phyloP scores from a whole-genome alignment of 2,329 filamentous ascomycete genomes.

The Lomentospora prolificans region DNA sequence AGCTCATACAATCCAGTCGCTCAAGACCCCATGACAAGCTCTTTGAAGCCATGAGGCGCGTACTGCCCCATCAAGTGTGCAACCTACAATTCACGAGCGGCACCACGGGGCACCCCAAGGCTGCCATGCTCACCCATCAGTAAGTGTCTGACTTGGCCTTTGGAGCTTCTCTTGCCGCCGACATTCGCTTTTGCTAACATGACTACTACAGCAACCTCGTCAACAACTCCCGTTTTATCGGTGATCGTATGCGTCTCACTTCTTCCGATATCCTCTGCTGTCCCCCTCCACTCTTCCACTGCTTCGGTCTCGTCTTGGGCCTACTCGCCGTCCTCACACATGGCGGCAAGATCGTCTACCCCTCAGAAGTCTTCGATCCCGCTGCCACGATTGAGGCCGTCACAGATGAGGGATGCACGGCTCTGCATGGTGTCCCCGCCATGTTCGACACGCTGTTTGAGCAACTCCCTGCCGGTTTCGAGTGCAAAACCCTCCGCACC shows the following conservation, averaged over 20 bases:
- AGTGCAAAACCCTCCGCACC: constrained; percentile 50
- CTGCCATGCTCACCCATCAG: constrained; percentile 65
- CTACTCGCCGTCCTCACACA: constrained; percentile 64
- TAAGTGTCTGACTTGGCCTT: constrained; percentile 23
- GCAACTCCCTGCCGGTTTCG: constrained; percentile 29
- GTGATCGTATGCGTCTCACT: constrained; percentile 63
- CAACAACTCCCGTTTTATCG: constrained; percentile 62
- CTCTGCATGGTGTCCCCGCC: constrained; percentile 70
- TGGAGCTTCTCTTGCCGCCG: background rate
- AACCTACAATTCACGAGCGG: constrained; percentile 69
- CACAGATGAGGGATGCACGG: constrained; percentile 58
- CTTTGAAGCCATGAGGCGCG: constrained; percentile 39
- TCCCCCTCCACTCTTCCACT: constrained; percentile 77
- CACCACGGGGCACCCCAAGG: constrained; percentile 65
- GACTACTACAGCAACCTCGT: constrained; percentile 38
- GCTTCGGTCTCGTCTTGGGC: constrained; percentile 71
- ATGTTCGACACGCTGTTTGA: constrained; percentile 67
- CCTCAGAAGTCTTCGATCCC: constrained; percentile 64
- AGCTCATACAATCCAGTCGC: constrained; percentile 43
- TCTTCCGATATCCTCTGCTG: constrained; percentile 64
- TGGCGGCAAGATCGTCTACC: constrained; percentile 67
- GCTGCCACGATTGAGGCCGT: constrained; percentile 56
- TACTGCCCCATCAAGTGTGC: constrained; percentile 57
- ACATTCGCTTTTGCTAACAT: background rate
- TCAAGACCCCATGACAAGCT: constrained; percentile 39